A percentile compares a stretch with the other conserved stretches of the same genome.
These are phyloP conservation scores for Saccharomycopsis hybrid DNA, from an alignment of 1,139 yeast species.

Conservation along the genomic window DNA sequence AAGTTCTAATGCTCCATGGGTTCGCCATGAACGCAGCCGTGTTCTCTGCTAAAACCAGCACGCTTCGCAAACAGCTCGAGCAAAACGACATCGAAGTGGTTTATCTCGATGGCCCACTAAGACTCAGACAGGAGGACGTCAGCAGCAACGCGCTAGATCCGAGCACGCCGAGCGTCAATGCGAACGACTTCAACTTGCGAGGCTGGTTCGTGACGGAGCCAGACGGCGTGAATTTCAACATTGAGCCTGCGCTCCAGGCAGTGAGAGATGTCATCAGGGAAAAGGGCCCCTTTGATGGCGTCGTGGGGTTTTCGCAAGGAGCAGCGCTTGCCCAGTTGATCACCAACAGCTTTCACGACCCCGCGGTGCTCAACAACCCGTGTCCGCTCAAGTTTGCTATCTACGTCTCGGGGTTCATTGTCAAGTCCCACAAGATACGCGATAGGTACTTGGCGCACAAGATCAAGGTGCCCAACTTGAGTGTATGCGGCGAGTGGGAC, in stretches of 20 bases:
- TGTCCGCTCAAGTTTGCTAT: constrained; percentile 41
- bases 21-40: constrained; percentile 65
- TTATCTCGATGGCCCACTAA: constrained; percentile 72
- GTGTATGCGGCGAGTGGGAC: constrained; percentile 49
- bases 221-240: constrained; percentile 33
- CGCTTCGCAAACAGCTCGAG: neutral
- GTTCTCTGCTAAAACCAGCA: constrained; percentile 61
- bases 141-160: constrained; percentile 23
- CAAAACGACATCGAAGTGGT: constrained; percentile 65
- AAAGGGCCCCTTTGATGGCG: constrained; percentile 85
- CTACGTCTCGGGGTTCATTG: constrained; percentile 50
- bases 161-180: no score
- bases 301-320: constrained; percentile 91
- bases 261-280: constrained; percentile 42
- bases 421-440: constrained; percentile 30
- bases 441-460: constrained; percentile 27
- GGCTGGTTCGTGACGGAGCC: constrained; percentile 31
- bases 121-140: constrained; percentile 51
- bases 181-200: constrained; percentile 8
- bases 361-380: constrained; percentile 35
- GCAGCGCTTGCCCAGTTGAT: constrained; percentile 71
- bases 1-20: constrained; percentile 49
- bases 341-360: constrained; percentile 38
- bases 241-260: constrained; percentile 36
- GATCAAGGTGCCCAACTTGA: constrained; percentile 55